phyloP scores from a whole-genome alignment of 805 yeast genomes.

The Vanderwaltozyma verrucispora region DNA sequence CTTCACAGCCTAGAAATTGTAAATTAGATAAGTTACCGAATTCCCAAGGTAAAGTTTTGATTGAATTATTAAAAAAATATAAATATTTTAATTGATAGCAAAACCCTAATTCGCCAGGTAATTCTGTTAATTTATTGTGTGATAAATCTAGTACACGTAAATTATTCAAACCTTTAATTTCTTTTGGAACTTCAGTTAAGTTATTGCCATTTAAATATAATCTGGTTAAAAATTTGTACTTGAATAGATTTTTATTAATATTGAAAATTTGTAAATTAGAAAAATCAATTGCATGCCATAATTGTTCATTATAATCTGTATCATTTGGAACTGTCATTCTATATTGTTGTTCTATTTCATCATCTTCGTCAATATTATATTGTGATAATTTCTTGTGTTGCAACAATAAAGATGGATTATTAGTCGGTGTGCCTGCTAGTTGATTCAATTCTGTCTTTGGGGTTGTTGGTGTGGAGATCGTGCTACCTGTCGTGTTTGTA shows the following conservation, averaged over 20 bases:
- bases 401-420: constrained; percentile 23
- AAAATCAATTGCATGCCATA: constrained; percentile 90
- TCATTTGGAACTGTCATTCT: constrained; percentile 14
- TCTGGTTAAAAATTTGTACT: constrained; percentile 75
- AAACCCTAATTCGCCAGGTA: constrained; percentile 82
- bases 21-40: constrained; percentile 79
- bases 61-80: constrained; percentile 78
- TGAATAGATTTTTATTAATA: constrained; percentile 63
- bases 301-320: constrained; percentile 47
- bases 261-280: constrained; percentile 77
- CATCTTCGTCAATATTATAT: constrained; percentile 40
- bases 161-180: constrained; percentile 57
- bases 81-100: constrained; percentile 71
- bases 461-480: constrained; percentile 26
- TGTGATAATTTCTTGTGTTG: constrained; percentile 35
- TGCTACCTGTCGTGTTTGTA: constrained; percentile 14
- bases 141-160: constrained; percentile 81
- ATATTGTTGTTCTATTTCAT: constrained; percentile 32
- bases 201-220: constrained; percentile 82
- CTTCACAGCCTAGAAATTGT: constrained; percentile 85
- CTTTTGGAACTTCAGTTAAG: constrained; percentile 53
- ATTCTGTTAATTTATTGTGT: constrained; percentile 52
- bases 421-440: constrained; percentile 13
- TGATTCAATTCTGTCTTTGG: constrained; percentile 23
- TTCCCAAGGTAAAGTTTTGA: constrained; percentile 66